Evolutionary conservation across 306 rosid species (phyloP), one percentile per base, ranked within the genome.

Genomic region (Malus sylvestris): DNA sequence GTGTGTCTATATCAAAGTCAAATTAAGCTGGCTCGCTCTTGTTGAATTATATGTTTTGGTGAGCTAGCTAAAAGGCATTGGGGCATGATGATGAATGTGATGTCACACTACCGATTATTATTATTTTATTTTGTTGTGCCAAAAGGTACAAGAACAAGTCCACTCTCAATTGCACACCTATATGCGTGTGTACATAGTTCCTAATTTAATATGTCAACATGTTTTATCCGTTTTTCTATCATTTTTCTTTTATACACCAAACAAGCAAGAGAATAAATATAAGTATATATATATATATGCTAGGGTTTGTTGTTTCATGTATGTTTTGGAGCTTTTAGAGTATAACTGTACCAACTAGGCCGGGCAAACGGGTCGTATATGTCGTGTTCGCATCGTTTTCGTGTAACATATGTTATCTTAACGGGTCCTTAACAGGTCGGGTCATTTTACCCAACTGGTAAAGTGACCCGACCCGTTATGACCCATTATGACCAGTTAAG

Each of bases 11-110:
- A 62, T 45, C 61, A 62, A 44, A 62, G 78, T 74, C 78, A 74
- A 74, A 45, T 16, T 61, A 74, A 45, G 78, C 78, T 62, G 61
- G 78, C 78, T 74, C 70, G 3, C 2, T 5, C 61, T 74, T 73
- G 77, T 73, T 73, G 68, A 60, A 42, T 74, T 40, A 40, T 40
- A 40, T 60, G 42, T 44, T 60, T 42, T 10, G 69, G 61, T 62
- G 45, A 15, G 44, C 68, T 55, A 11, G 53, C 19, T 14, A 46
- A 46, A 4, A 1, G 53, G 8, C 19, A 49, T 49, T 49, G 19
- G 2, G 18, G 53, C 19, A 49, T 49, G 19, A 49, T 1, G 44
- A 1, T 10, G 16, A 29, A 35, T 33, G 46, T 65, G 70, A 65
- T 18, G 25, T 19, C 49, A 19, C 18, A 20, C 29, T 18, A 12